Percentiles rank a stretch among this genome's conserved stretches.
Conservation (phyloP, 768 basidiomycete species). For the Leccinellum rugosiceps region DNA sequence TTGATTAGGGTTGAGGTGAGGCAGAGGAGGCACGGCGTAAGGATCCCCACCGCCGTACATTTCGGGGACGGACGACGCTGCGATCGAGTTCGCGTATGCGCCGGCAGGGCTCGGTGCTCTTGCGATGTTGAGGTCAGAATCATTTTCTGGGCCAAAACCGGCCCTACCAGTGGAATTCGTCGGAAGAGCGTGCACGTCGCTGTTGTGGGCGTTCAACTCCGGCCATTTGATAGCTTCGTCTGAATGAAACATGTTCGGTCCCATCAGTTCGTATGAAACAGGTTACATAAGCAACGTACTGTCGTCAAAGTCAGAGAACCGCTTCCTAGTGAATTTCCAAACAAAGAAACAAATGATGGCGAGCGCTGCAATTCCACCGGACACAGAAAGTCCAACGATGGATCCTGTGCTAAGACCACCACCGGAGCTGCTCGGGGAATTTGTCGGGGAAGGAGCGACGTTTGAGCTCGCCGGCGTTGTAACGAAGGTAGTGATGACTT, state of each 20-base stretch:
- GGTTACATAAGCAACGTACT: constrained; percentile 48
- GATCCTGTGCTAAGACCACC: constrained; percentile 66
- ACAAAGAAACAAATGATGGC: constrained; percentile 72
- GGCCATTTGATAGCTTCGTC: constrained; percentile 92
- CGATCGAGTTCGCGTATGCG: constrained; percentile 46
- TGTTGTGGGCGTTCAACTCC: constrained; percentile 68
- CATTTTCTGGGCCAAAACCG: constrained; percentile 61
- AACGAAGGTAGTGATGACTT: constrained; percentile 24
- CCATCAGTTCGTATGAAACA: constrained; percentile 7
- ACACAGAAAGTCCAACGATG: constrained; percentile 77
- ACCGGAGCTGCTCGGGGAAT: constrained; percentile 17
- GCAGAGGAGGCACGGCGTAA: constrained; percentile 80
- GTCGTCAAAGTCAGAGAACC: constrained; percentile 72
- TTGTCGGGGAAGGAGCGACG: constrained; percentile 24
- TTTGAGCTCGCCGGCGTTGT: constrained; percentile 19
- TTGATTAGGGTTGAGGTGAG: constrained; percentile 73
- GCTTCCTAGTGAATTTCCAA: constrained; percentile 86
- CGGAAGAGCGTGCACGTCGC: constrained; percentile 61
- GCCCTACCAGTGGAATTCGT: constrained; percentile 66
- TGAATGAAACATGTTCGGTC: constrained; percentile 24
- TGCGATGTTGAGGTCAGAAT: constrained; percentile 54
- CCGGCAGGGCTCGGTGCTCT: constrained; percentile 45
- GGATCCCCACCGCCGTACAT: constrained; percentile 50
- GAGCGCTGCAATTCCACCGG: constrained; percentile 73
- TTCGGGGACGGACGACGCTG: constrained; percentile 44